Evolutionary conservation across 1,284 basidiomycete genomes (phyloP).

Genomic region (Boletus smithii): DNA sequence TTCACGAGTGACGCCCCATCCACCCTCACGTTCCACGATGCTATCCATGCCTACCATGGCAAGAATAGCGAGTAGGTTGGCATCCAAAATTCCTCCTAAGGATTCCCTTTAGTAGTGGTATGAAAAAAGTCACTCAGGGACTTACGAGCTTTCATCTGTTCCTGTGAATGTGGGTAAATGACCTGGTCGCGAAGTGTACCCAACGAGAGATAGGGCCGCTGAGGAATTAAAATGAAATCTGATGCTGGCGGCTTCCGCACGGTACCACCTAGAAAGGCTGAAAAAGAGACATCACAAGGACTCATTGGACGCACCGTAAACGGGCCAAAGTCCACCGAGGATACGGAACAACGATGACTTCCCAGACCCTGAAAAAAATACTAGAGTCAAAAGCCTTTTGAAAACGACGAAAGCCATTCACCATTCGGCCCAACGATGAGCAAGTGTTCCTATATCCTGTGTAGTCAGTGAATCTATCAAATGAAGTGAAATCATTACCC

Average conservation of each 20-base stretch:
- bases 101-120: constrained; percentile 6
- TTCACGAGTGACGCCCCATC: constrained; percentile 86
- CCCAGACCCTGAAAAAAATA: constrained; percentile 58
- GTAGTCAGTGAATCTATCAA: constrained; percentile 6
- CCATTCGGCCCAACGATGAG: constrained; percentile 94
- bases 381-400: constrained; percentile 3
- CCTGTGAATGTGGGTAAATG: constrained; percentile 81
- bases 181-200: constrained; percentile 94
- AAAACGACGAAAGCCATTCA: constrained; percentile 19
- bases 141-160: constrained; percentile 71
- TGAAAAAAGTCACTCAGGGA: constrained; percentile 14
- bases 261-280: constrained; percentile 56
- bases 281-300: not conserved
- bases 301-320: constrained; percentile 60
- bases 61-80: constrained; percentile 73
- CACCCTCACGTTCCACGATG: constrained; percentile 94
- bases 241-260: constrained; percentile 91
- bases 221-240: constrained; percentile 94
- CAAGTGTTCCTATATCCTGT: constrained; percentile 67
- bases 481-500: constrained; percentile 48
- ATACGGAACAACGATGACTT: constrained; percentile 93
- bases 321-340: constrained; percentile 94
- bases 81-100: constrained; percentile 69
- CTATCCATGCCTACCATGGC: constrained; percentile 81
- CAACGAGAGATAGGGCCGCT: constrained; percentile 89